Conservation (phyloP, 768 basidiomycete genomes). For the Clathrus columnatus region DNA sequence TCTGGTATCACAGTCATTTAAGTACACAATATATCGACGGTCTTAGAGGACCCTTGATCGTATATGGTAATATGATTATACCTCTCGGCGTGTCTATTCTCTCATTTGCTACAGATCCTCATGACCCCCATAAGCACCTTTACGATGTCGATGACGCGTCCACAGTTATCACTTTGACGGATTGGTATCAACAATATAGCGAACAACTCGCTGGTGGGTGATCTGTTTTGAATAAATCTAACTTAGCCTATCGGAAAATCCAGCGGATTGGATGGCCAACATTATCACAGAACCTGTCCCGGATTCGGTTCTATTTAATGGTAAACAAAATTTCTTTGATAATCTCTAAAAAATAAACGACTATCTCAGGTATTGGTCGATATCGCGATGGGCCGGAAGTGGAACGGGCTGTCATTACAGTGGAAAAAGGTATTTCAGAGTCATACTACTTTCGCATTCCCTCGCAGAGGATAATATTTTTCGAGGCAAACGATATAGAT, state of each 20-base stretch:
- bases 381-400: constrained; percentile 27
- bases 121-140: constrained; percentile 12
- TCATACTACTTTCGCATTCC: not conserved
- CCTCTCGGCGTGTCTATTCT: not conserved
- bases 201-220: constrained; percentile 2
- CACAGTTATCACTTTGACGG: constrained; percentile 40
- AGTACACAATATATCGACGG: constrained; percentile 17
- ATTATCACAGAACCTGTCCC: constrained; percentile 13
- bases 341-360: not conserved
- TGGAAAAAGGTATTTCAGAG: constrained; percentile 19
- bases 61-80: not conserved
- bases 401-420: constrained; percentile 28
- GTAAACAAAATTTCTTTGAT: constrained; percentile 10
- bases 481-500: constrained; percentile 8
- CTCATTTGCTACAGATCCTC: constrained; percentile 6
- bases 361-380: constrained; percentile 22
- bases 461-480: not conserved
- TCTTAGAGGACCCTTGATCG: constrained; percentile 11
- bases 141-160: constrained; percentile 32
- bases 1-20: constrained; percentile 13
- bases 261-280: constrained; percentile 4
- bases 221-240: not conserved
- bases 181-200: constrained; percentile 30
- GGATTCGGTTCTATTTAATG: constrained; percentile 30
- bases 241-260: not conserved